Conservation (phyloP, 2,329 filamentous ascomycete genomes). For the Diplocarpon mali region DNA sequence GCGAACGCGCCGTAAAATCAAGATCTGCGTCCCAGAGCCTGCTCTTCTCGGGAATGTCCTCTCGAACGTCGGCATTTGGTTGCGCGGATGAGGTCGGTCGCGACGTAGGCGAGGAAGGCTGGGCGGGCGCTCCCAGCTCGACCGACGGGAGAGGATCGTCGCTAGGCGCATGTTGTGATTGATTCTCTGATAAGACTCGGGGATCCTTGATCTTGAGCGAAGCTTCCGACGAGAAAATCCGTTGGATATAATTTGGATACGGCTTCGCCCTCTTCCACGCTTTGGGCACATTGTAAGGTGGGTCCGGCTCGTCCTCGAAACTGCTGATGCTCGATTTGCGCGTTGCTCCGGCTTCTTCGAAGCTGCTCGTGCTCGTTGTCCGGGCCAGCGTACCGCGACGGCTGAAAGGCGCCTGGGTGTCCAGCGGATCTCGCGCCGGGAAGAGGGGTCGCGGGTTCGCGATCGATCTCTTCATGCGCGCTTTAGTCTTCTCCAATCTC, state of each 20-base stretch:
- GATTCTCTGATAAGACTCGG: not conserved
- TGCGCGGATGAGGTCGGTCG: constrained; percentile 16
- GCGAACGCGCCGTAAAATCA: constrained; percentile 23
- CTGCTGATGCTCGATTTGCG: not conserved
- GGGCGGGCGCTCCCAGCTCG: constrained; percentile 8
- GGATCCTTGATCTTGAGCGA: constrained; percentile 9
- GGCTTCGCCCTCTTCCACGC: constrained; percentile 15
- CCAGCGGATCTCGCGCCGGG: not conserved
- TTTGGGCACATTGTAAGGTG: constrained; percentile 12
- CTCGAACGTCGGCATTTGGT: constrained; percentile 6
- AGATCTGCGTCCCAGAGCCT: constrained; percentile 20
- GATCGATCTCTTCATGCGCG: not conserved
- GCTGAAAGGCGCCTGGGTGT: not conserved
- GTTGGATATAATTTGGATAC: constrained; percentile 11
- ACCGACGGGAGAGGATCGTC: constrained; percentile 14
- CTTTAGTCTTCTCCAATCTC: not conserved
- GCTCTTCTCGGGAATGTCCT: constrained; percentile 9
- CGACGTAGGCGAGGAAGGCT: constrained; percentile 16
- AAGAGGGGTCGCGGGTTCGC: not conserved
- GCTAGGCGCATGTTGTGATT: constrained; percentile 1
- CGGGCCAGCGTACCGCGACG: not conserved
- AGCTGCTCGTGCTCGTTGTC: constrained; percentile 8
- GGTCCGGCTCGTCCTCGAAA: constrained; percentile 13
- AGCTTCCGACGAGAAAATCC: constrained; percentile 15
- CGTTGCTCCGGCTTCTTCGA: not conserved